These are phyloP conservation scores for Metarhizium robertsii DNA, from an alignment of 2,329 filamentous ascomycete genomes.

Conservation along the genomic window DNA sequence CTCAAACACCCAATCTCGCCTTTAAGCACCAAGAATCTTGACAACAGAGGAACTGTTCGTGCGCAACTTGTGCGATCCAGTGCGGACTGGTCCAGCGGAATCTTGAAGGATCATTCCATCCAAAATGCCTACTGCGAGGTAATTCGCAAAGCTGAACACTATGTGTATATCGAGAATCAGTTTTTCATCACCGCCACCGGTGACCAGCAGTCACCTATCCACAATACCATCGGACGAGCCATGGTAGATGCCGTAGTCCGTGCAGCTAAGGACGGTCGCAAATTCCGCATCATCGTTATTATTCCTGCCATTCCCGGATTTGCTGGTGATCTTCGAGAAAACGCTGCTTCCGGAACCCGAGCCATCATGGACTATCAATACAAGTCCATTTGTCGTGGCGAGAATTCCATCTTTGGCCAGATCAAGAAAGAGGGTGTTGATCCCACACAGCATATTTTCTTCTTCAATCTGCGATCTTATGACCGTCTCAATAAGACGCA, in stretches of 20 bases:
- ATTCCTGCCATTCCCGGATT: conserved; percentile 93
- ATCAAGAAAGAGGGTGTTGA: conserved; percentile 66
- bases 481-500: conserved; percentile 83
- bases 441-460: conserved; percentile 72
- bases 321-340: conserved; percentile 77
- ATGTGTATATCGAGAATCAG: conserved; percentile 96
- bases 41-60: conserved; percentile 63
- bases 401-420: conserved; percentile 81
- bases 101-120: conserved; percentile 74
- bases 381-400: conserved; percentile 86
- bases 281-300: conserved; percentile 82
- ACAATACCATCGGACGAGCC: conserved; percentile 78
- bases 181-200: conserved; percentile 97
- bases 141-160: conserved; percentile 82
- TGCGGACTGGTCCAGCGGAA: conserved; percentile 88
- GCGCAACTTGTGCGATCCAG: conserved; percentile 87
- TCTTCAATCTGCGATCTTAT: conserved; percentile 90
- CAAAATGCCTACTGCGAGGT: conserved; percentile 80
- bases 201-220: conserved; percentile 73
- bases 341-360: conserved; percentile 74
- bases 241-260: conserved; percentile 85
- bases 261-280: conserved; percentile 72
- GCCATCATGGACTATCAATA: conserved; percentile 99
- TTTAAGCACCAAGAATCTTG: conserved; percentile 53
- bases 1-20: conserved; percentile 68